Evolutionary conservation across 331 rosid genomes (phyloP).

Genomic region (Spiraea crenata): DNA sequence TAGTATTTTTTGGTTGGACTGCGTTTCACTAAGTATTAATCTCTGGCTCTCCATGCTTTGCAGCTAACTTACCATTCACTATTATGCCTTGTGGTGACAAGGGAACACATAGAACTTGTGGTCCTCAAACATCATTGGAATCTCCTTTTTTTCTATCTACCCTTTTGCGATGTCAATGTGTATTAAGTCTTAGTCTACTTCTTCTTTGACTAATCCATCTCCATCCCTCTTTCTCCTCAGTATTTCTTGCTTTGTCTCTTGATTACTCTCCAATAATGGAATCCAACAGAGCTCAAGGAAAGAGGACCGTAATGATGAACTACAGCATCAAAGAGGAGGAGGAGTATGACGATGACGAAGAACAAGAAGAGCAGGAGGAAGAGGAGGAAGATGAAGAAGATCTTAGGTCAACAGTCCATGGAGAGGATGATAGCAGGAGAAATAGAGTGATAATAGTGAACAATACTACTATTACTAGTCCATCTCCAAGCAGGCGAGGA

Average conservation of each 20-base stretch:
- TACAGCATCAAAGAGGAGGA: constrained; percentile 26
- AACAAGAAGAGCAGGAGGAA: constrained; percentile 38
- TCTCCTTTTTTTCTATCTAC: constrained; percentile 22
- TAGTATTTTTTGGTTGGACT: too few species aligned
- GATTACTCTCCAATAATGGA: constrained; percentile 44
- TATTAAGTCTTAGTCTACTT: constrained; percentile 12
- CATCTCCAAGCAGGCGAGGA: constrained; percentile 31
- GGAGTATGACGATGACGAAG: constrained; percentile 44
- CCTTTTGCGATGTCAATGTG: constrained; percentile 26
- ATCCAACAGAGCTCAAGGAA: constrained; percentile 51
- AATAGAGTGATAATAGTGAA: constrained; percentile 33
- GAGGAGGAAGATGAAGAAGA: constrained; percentile 34
- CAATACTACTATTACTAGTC: not conserved
- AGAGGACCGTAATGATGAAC: constrained; percentile 34
- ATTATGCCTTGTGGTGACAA: constrained; percentile 28
- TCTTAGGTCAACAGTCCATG: constrained; percentile 30
- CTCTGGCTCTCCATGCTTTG: constrained; percentile 7
- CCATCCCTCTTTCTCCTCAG: constrained; percentile 15
- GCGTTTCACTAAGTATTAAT: too few species aligned
- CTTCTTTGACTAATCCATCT: constrained; percentile 29
- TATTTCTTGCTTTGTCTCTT: constrained; percentile 1
- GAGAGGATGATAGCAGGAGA: constrained; percentile 43
- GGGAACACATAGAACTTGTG: constrained; percentile 36
- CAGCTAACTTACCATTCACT: constrained; percentile 20
- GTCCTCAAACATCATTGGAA: constrained; percentile 40